A percentile compares a stretch with the other conserved stretches of the same genome.
Conservation (phyloP, 441 rosid species). For the Aquilaria agallochum region DNA sequence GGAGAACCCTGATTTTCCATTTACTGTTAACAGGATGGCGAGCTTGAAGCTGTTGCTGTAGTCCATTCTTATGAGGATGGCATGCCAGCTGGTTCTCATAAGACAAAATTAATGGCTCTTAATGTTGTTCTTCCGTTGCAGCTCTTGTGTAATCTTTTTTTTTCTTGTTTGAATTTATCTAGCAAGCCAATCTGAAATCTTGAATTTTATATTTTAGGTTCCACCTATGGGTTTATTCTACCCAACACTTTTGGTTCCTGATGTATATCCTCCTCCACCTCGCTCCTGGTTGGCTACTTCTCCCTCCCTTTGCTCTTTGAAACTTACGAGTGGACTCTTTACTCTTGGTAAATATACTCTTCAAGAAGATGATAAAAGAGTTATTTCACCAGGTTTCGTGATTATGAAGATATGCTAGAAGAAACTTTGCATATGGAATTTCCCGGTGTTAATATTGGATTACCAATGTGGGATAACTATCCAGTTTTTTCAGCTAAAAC, state of each 20-base stretch:
- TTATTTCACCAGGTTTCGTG: constrained; percentile 59
- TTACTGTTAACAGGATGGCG: constrained; percentile 61
- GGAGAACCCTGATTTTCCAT: background rate
- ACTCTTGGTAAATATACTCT: no score
- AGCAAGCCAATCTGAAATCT: no score
- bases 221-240: constrained; percentile 97
- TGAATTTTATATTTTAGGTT: constrained; percentile 38
- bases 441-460: constrained; percentile 48
- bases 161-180: background rate
- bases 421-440: constrained; percentile 89
- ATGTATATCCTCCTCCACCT: constrained; percentile 85
- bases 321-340: background rate
- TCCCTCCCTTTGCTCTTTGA: constrained; percentile 8
- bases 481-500: constrained; percentile 58
- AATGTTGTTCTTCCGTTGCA: constrained; percentile 44
- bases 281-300: constrained; percentile 61
- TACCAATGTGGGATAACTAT: constrained; percentile 83
- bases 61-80: constrained; percentile 83
- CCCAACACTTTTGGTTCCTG: constrained; percentile 89
- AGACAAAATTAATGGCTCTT: constrained; percentile 82
- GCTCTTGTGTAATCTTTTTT: constrained; percentile 8
- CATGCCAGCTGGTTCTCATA: constrained; percentile 74
- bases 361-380: constrained; percentile 1
- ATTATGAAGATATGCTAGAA: constrained; percentile 91
- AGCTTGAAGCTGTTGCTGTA: constrained; percentile 58